Base-by-base conservation (phyloP, 352 stramenopile species). In the Hyaloperonospora arabidopsidis region DNA sequence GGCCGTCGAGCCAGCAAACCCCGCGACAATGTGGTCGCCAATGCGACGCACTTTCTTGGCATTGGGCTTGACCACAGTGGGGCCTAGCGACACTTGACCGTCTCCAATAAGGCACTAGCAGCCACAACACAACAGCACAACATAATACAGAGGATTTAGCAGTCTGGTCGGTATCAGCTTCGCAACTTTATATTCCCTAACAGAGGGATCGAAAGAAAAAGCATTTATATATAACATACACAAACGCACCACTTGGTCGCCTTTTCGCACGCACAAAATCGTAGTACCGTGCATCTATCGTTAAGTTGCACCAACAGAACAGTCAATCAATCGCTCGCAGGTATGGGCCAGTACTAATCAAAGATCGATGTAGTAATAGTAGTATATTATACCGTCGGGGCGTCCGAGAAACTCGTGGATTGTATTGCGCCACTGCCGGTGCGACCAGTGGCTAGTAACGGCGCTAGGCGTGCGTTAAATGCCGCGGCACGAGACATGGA, bases 221-320 rank as follows among this genome's bases (percentile, higher is more conserved):
- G n/a, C n/a, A n/a, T n/a, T n/a, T n/a, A n/a, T n/a, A 11, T 18
- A 18, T 11, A 41, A 18, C 35, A 0, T 19, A 19, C 1, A 35
- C 2, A 5, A 46, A 73, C 79, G 47, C 55, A 97, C 97, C 61
- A 99, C 94, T 82, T 98, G 97, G 46, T 92, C 95, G 53, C 97
- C 86, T 72, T 98, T 98, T 39, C 95, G 92, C 41, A 99, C 95
- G 63, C 93, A 98, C 11, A 99, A 72, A 54, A 99, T 99, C 17
- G 96, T 99, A 28, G 96, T 99, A 32, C 87, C 92, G 65, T 97
- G 89, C 86, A 96, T 91, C 73, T 92, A 67, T 11, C 18, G 22
- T 12, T 18, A 34, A 35, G 4, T 47, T 25, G 11, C 54, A 13
- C 12, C 51, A 44, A 10, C 18, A 13, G 36, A 56, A 38, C 50